phyloP scores from a whole-genome alignment of 2,329 filamentous ascomycete genomes.

The Clarireedia hainanense region DNA sequence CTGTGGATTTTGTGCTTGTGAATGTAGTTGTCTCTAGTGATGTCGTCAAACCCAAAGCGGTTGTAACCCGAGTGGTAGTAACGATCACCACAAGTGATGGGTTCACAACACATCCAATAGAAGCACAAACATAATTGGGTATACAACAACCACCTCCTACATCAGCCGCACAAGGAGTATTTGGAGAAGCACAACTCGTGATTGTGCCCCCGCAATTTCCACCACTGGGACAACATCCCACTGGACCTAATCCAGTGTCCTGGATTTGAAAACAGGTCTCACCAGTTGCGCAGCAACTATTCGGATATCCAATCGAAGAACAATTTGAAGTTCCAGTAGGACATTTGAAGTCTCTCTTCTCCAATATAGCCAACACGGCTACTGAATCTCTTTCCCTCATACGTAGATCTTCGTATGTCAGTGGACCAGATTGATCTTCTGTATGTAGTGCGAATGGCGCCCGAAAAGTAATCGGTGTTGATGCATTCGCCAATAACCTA shows the following conservation, averaged over 20 bases:
- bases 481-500: slow-evolving; percentile 18
- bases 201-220: slow-evolving; percentile 56
- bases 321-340: slow-evolving; percentile 60
- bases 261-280: slow-evolving; percentile 59
- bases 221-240: slow-evolving; percentile 69
- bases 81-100: slow-evolving; percentile 15
- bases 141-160: slow-evolving; percentile 72
- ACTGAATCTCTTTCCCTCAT: slow-evolving; percentile 12
- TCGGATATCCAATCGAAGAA: slow-evolving; percentile 52
- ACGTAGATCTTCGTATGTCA: slow-evolving; percentile 12
- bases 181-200: slow-evolving; percentile 51
- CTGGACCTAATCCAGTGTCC: slow-evolving; percentile 55
- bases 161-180: slow-evolving; percentile 55
- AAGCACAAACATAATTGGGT: slow-evolving; percentile 59
- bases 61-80: slow-evolving; percentile 15
- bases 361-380: slow-evolving; percentile 40
- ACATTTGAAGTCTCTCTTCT: slow-evolving; percentile 55
- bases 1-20: not conserved
- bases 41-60: slow-evolving; percentile 8
- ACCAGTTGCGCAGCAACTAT: slow-evolving; percentile 64
- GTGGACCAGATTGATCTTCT: slow-evolving; percentile 12
- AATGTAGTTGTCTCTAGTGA: slow-evolving; percentile 28
- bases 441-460: slow-evolving; percentile 46
- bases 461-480: slow-evolving; percentile 31
- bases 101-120: slow-evolving; percentile 53